These are phyloP conservation scores for Terana coerulea DNA, from an alignment of 768 basidiomycete genomes.

Conservation along the genomic window DNA sequence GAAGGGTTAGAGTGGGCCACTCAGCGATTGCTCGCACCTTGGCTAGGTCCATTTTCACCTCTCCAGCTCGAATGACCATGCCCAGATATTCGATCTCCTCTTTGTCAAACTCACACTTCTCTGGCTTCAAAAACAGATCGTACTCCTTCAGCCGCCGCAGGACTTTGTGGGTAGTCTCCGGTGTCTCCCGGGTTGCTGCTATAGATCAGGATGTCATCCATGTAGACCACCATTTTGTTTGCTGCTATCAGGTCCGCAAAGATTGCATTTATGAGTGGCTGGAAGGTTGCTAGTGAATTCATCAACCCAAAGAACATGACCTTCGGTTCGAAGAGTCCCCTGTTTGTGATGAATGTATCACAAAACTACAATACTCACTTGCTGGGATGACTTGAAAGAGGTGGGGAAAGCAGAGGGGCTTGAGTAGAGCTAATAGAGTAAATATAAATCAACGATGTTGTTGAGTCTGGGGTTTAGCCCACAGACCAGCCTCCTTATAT, in stretches of 20 bases:
- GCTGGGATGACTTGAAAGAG: too few species aligned
- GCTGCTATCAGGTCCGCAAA: constrained; percentile 27
- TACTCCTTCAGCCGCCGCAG: constrained; percentile 22
- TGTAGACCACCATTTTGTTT: constrained; percentile 36
- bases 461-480: too few species aligned
- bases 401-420: too few species aligned
- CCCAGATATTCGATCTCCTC: constrained; percentile 29
- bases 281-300: constrained; percentile 25
- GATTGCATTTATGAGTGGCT: constrained; percentile 30
- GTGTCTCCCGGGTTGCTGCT: constrained; percentile 26
- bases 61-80: constrained; percentile 18
- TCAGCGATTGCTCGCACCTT: constrained; percentile 28
- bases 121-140: constrained; percentile 30
- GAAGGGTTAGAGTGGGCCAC: constrained; percentile 25
- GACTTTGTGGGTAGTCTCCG: constrained; percentile 13
- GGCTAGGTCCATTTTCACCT: constrained; percentile 28
- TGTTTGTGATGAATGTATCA: constrained; percentile 26
- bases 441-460: too few species aligned
- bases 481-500: too few species aligned
- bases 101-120: constrained; percentile 34
- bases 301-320: constrained; percentile 28
- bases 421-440: too few species aligned
- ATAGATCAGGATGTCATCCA: constrained; percentile 34
- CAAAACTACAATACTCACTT: too few species aligned
- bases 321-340: constrained; percentile 24